These are phyloP conservation scores for Talaromyces sp. DNA, from an alignment of 2,329 filamentous ascomycete species.

Conservation along the genomic window DNA sequence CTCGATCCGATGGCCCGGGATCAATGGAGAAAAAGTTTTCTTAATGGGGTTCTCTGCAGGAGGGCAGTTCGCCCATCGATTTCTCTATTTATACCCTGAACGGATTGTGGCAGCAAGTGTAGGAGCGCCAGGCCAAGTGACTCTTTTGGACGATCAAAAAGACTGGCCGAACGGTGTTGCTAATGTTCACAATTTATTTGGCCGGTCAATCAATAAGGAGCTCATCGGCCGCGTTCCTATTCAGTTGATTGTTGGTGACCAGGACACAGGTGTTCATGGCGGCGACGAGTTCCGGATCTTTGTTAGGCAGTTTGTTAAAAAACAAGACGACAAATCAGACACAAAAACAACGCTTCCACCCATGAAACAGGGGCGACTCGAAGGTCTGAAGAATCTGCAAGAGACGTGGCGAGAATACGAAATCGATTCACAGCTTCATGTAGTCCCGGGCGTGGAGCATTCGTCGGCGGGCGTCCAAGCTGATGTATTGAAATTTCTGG, in stretches of 20 bases:
- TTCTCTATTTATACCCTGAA: slow-evolving; percentile 28
- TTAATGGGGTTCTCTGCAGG: slow-evolving; percentile 26
- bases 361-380: not conserved
- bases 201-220: not conserved
- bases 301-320: not conserved
- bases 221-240: not conserved
- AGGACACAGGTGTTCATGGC: not conserved
- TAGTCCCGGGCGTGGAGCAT: slow-evolving; percentile 19
- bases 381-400: slow-evolving; percentile 7
- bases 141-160: slow-evolving; percentile 16
- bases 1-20: slow-evolving; percentile 20
- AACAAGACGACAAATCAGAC: not conserved
- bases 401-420: slow-evolving; percentile 15
- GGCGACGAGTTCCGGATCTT: not conserved
- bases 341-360: not conserved
- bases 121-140: slow-evolving; percentile 25
- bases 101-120: slow-evolving; percentile 21
- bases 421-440: slow-evolving; percentile 16
- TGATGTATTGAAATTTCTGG: slow-evolving; percentile 2
- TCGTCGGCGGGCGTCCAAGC: slow-evolving; percentile 7
- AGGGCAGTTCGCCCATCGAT: slow-evolving; percentile 27
- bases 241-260: not conserved
- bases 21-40: slow-evolving; percentile 21
- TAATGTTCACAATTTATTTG: not conserved
- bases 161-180: slow-evolving; percentile 4